Evolutionary conservation across 129 eudicot species (phyloP).

Genomic region (Flaveria linearis): DNA sequence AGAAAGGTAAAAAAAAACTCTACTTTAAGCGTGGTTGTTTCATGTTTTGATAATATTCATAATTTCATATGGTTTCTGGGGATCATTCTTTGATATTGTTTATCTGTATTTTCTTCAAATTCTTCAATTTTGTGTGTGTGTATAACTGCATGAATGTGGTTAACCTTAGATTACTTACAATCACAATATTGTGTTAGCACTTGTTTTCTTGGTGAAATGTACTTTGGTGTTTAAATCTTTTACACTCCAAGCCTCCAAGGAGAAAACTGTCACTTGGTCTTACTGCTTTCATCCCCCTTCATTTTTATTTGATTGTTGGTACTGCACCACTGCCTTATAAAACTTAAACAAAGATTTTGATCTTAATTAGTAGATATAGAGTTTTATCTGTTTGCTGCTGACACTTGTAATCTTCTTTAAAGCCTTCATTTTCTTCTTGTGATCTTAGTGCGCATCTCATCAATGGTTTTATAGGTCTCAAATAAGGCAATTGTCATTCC

Average conservation of each 20-base stretch:
- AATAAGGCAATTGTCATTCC: slow-evolving; percentile 69
- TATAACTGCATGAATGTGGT: neutral
- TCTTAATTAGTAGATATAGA: neutral
- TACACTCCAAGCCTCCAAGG: slow-evolving; percentile 10
- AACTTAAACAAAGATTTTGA: neutral
- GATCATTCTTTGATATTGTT: neutral
- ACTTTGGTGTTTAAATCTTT: neutral
- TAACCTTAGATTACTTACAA: neutral
- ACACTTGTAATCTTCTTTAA: neutral
- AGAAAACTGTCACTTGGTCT: neutral
- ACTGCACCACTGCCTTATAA: neutral
- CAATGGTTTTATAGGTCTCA: slow-evolving; percentile 39
- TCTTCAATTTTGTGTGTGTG: neutral
- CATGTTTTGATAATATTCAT: slow-evolving; percentile 6
- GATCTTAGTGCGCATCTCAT: slow-evolving; percentile 3
- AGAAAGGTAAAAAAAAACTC: slow-evolving; percentile 52
- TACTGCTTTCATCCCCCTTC: slow-evolving; percentile 4
- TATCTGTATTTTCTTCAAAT: neutral
- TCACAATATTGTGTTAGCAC: neutral
- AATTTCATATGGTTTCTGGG: neutral
- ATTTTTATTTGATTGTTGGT: slow-evolving; percentile 4
- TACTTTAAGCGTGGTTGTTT: slow-evolving; percentile 4
- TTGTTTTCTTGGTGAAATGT: neutral
- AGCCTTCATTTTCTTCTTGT: neutral
- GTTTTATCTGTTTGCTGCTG: neutral